A percentile compares a stretch with the other conserved stretches of the same genome.
These are phyloP conservation scores for Fusarium sp. DNA, from an alignment of 2,329 filamentous ascomycete species.

Conservation along the genomic window DNA sequence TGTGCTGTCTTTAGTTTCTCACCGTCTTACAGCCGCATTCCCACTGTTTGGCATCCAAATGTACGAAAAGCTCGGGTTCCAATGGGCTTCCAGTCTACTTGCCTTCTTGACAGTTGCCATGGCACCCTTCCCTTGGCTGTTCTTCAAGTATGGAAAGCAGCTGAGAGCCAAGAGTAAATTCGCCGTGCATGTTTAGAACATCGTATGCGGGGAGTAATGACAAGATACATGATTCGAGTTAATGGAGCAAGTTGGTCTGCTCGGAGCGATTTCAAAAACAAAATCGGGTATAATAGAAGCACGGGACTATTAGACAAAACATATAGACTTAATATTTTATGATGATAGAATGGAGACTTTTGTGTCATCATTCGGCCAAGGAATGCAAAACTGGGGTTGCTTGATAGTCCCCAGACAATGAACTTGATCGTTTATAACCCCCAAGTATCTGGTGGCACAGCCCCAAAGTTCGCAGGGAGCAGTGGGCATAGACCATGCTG, in stretches of 20 bases:
- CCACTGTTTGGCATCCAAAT: constrained; percentile 36
- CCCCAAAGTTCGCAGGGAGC: constrained; percentile 20
- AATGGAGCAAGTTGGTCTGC: rapidly evolving
- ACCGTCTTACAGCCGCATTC: constrained; percentile 20
- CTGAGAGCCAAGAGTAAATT: constrained; percentile 40
- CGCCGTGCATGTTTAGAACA: constrained; percentile 4
- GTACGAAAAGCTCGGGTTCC: constrained; percentile 40
- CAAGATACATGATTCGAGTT: background rate
- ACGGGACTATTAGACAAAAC: too few relatives aligned
- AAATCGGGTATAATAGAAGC: too few relatives aligned
- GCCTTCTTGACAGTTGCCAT: constrained; percentile 39
- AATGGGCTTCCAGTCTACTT: constrained; percentile 40
- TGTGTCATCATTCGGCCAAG: too few relatives aligned
- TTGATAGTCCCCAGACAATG: too few relatives aligned
- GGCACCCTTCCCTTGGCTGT: constrained; percentile 41
- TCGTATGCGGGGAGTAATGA: rapidly evolving
- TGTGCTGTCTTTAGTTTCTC: rapidly evolving
- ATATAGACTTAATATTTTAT: too few relatives aligned
- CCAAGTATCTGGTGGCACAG: background rate
- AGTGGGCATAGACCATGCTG: constrained; percentile 32
- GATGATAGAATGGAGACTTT: too few relatives aligned
- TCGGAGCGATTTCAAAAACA: too few relatives aligned
- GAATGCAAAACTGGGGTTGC: too few relatives aligned
- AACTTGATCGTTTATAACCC: background rate
- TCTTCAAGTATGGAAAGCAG: constrained; percentile 41